Conservation (phyloP, 305 asterid genomes). For the Ajuga reptans region DNA sequence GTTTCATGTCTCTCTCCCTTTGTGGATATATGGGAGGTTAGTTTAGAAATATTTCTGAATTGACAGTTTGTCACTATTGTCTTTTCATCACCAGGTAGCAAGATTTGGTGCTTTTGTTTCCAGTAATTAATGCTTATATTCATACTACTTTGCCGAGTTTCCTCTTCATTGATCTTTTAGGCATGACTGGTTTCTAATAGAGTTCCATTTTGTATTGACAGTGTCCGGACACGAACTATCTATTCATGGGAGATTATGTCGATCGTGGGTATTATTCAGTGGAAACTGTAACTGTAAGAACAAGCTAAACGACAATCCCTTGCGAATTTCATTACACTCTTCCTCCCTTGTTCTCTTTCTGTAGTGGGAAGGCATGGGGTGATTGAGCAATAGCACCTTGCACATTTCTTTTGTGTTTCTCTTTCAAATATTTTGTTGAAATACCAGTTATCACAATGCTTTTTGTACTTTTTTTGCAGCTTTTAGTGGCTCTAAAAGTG, state of each 20-base stretch:
- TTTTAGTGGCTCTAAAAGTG: constrained; percentile 87
- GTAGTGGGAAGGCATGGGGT: not conserved
- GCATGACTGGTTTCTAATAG: constrained; percentile 18
- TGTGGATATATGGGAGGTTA: no score
- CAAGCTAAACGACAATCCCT: constrained; percentile 12
- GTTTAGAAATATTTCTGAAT: no score
- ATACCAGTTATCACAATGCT: constrained; percentile 11
- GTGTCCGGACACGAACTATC: constrained; percentile 89
- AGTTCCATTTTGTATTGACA: constrained; percentile 33
- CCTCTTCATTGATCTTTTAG: no score
- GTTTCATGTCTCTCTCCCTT: no score
- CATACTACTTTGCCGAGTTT: no score
- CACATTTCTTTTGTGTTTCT: not conserved
- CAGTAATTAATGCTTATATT: no score
- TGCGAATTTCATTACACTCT: constrained; percentile 2
- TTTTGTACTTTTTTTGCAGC: constrained; percentile 45
- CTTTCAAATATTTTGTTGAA: constrained; percentile 2
- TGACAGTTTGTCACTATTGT: no score
- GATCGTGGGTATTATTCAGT: constrained; percentile 88
- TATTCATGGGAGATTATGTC: constrained; percentile 86
- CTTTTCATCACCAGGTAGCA: no score
- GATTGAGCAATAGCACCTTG: not conserved
- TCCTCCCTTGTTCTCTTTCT: not conserved
- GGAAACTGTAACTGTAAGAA: constrained; percentile 80
- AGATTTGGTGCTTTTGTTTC: no score